Base-by-base conservation (phyloP, 768 basidiomycete species). In the Auriscalpium microsporum region DNA sequence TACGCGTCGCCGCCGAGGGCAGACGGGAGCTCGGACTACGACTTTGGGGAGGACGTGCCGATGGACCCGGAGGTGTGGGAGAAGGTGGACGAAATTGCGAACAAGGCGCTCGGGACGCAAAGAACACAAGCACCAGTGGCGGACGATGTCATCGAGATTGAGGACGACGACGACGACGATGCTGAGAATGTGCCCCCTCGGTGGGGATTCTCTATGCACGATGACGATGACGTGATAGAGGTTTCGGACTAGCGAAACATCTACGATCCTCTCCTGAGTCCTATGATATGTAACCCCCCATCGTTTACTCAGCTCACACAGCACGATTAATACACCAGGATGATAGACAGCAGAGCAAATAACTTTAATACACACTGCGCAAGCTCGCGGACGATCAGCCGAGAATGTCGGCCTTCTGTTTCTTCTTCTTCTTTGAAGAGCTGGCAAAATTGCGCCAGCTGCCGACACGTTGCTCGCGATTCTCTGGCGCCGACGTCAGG, bases 391-490 rank as follows among this genome's bases (percentile, higher is more conserved):
- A 48, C 49, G 16, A 28, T 61, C 48, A 87, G 63, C 87, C 88
- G 50, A 90, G 83, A 56, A 89, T 68, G 47, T 73, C 70, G 51
- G 69, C 73, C 70, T 90, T 90, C 52, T 75, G 59, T 70, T 89
- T 91, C 71, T 90, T 90, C 75, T 92, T 94, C 78, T 90, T 92
- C 71, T 86, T 88, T 40, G 78, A 74, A 50, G 72, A 72, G 58
- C 73, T 82, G 11, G 79, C 69, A 65, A 94, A 94, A 23, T 72
- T 74, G 55, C 91, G 80, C 91, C 91, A 94, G 64, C 84, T 88
- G 62, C 78, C 90, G 34, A 94, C 90, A 35, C 91, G 84, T 61
- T 87, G 74, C 58, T 94, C 91, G 60, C 91, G 77, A 35, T 73
- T 82, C 56, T 86, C 87, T 88, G 65, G 61, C 28, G 7, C 7